Evolutionary conservation across 2,329 filamentous ascomycete species (phyloP).

Genomic region (Ophidiomyces ophidiicola): DNA sequence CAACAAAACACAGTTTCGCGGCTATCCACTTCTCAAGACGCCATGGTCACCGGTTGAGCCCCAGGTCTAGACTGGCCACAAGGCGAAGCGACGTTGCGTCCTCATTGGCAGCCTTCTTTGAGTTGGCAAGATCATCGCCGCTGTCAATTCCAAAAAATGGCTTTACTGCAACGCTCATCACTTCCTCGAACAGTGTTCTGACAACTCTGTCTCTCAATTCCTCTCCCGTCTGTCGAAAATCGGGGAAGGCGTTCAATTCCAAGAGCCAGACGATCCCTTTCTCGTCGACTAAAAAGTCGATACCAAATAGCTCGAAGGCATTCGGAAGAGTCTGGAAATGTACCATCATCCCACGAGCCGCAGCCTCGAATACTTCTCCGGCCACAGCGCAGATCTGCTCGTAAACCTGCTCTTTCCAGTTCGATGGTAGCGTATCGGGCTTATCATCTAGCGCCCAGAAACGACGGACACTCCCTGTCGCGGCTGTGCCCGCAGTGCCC

Average conservation of each 20-base stretch:
- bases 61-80: slow-evolving; percentile 33
- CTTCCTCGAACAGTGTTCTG: slow-evolving; percentile 61
- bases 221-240: slow-evolving; percentile 82
- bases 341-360: slow-evolving; percentile 67
- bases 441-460: slow-evolving; percentile 58
- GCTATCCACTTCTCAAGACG: no score
- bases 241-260: slow-evolving; percentile 91
- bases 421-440: slow-evolving; percentile 17
- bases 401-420: slow-evolving; percentile 53
- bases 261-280: slow-evolving; percentile 58
- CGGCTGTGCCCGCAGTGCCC: slow-evolving; percentile 26
- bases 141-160: slow-evolving; percentile 48
- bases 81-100: slow-evolving; percentile 22
- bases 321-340: slow-evolving; percentile 86
- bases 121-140: slow-evolving; percentile 12
- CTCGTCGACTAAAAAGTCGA: slow-evolving; percentile 76
- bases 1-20: no score
- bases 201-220: slow-evolving; percentile 58
- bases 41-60: slow-evolving; percentile 22
- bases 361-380: slow-evolving; percentile 72
- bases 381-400: slow-evolving; percentile 61
- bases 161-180: slow-evolving; percentile 54
- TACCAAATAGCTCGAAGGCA: slow-evolving; percentile 80
- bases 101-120: background rate
- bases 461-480: slow-evolving; percentile 53